phyloP scores from a whole-genome alignment of 306 rosid species.

The Styphnolobium japonicum region DNA sequence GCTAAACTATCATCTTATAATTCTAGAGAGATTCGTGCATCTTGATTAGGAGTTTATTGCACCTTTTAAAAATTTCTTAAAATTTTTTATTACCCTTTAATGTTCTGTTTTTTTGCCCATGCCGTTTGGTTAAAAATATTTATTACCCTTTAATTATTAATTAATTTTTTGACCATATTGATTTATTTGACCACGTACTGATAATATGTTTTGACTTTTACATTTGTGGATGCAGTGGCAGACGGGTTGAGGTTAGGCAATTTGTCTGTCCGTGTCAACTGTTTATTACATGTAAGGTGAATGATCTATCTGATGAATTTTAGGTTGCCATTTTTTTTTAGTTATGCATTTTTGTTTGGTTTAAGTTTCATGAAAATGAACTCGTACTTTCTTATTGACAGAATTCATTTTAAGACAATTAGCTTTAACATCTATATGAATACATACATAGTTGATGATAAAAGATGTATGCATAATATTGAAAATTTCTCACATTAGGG shows the following conservation, averaged over 20 bases:
- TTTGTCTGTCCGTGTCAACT: conserved; percentile 22
- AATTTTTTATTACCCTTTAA: not conserved
- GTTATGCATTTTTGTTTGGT: not conserved
- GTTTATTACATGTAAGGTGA: conserved; percentile 42
- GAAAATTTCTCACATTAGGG: not conserved
- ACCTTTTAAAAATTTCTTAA: not conserved
- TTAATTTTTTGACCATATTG: not conserved
- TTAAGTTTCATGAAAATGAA: not conserved
- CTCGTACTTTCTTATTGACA: not conserved
- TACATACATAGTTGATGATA: not conserved
- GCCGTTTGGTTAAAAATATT: not conserved
- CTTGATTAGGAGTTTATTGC: not conserved
- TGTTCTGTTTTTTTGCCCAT: conserved; percentile 5
- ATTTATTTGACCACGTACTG: not conserved
- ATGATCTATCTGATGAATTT: conserved; percentile 11
- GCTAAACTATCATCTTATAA: not conserved
- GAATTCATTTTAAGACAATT: not conserved
- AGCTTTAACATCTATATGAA: not conserved
- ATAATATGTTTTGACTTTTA: conserved; percentile 22
- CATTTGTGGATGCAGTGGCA: conserved; percentile 71
- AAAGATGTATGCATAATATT: not conserved
- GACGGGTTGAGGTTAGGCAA: conserved; percentile 54
- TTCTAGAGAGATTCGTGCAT: not conserved
- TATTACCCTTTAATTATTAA: too few species aligned
- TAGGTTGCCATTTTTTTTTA: not conserved